These are phyloP conservation scores for Orbilia javanica DNA, from an alignment of 2,329 filamentous ascomycete species.

Conservation along the genomic window DNA sequence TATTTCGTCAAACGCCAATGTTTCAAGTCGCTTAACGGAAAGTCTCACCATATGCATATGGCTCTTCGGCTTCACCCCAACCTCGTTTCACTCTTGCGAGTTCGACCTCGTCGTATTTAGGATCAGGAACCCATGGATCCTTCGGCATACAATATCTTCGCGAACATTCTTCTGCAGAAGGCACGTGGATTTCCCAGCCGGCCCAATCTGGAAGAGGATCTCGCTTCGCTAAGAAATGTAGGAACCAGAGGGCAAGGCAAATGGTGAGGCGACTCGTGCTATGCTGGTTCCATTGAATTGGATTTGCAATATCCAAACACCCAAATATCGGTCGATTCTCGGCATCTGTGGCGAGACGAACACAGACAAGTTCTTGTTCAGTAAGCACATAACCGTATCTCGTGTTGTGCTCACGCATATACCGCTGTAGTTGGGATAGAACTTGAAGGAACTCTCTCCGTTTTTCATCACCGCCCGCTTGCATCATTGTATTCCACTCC, in stretches of 20 bases:
- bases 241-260: constrained; percentile 49
- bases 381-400: constrained; percentile 55
- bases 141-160: constrained; percentile 54
- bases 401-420: constrained; percentile 52
- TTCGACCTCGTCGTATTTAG: constrained; percentile 53
- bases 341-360: constrained; percentile 43
- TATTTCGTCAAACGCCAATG: not conserved
- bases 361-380: constrained; percentile 50
- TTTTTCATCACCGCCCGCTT: constrained; percentile 53
- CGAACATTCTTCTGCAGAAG: constrained; percentile 52
- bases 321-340: constrained; percentile 50
- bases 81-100: constrained; percentile 55
- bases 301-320: constrained; percentile 50
- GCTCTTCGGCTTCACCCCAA: constrained; percentile 54
- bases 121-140: constrained; percentile 56
- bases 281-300: constrained; percentile 57
- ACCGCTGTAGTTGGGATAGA: constrained; percentile 45
- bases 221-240: constrained; percentile 49
- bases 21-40: constrained; percentile 35
- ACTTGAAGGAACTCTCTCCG: constrained; percentile 50
- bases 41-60: constrained; percentile 53
- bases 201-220: constrained; percentile 52
- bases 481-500: constrained; percentile 58
- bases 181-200: constrained; percentile 47
- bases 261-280: constrained; percentile 47